Evolutionary conservation across 495 filamentous ascomycete genomes (phyloP).

Genomic region (Neurospora intermedia): DNA sequence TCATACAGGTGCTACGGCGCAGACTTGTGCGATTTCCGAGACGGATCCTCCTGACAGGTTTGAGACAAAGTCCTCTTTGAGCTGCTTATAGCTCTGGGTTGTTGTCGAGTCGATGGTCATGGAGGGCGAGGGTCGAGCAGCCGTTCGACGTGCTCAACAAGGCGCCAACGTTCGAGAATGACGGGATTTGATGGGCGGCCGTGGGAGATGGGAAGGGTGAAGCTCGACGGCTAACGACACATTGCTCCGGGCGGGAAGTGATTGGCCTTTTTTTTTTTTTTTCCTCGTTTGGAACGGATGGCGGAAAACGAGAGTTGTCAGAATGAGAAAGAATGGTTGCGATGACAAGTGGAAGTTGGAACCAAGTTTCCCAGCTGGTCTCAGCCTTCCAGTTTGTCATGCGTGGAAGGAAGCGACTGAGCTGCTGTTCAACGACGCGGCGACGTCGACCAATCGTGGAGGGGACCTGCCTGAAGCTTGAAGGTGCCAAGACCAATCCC

Average conservation of each 20-base stretch:
- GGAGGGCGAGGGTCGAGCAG: neutral
- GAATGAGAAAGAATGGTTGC: neutral
- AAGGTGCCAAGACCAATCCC: neutral
- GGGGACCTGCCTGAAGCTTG: neutral
- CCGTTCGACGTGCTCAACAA: neutral
- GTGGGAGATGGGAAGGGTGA: neutral
- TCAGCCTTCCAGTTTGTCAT: neutral
- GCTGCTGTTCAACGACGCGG: neutral
- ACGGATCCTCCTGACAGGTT: slow-evolving; percentile 79
- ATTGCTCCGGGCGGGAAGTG: slow-evolving; percentile 3
- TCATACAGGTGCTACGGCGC: slow-evolving; percentile 73
- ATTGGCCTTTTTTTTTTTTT: neutral
- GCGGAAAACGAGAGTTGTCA: neutral
- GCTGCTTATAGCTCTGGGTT: slow-evolving; percentile 60
- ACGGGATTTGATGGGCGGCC: neutral
- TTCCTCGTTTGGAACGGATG: neutral
- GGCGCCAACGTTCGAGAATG: neutral
- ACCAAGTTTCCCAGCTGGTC: neutral
- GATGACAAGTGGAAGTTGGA: slow-evolving; percentile 1
- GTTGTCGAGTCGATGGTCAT: slow-evolving; percentile 27
- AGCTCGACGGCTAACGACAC: neutral
- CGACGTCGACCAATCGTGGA: neutral
- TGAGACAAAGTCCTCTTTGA: slow-evolving; percentile 93
- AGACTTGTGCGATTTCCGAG: slow-evolving; percentile 76
- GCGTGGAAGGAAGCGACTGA: neutral